These are phyloP conservation scores for Metschnikowia picachoensis DNA, from an alignment of 805 yeast genomes.

Conservation along the genomic window DNA sequence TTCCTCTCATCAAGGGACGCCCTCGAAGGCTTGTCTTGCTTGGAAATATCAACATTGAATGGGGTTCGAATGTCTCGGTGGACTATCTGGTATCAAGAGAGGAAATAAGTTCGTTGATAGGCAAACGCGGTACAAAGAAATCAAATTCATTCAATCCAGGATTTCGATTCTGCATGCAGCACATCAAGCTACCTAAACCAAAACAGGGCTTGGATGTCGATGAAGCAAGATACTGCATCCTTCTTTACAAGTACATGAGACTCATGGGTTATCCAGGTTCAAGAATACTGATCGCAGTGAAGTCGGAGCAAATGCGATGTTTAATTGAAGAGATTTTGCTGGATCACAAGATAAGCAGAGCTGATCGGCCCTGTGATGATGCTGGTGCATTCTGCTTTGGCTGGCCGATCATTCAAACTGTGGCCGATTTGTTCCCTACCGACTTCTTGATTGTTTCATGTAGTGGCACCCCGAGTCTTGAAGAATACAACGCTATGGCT, in stretches of 20 bases:
- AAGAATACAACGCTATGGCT: slow-evolving; percentile 4
- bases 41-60: neutral
- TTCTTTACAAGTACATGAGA: slow-evolving; percentile 44
- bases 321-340: slow-evolving; percentile 40
- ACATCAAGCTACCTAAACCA: slow-evolving; percentile 9
- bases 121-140: neutral
- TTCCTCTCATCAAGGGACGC: neutral
- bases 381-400: slow-evolving; percentile 2
- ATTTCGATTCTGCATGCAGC: slow-evolving; percentile 7
- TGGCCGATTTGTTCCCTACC: neutral
- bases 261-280: slow-evolving; percentile 38
- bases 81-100: neutral
- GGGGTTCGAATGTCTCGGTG: neutral
- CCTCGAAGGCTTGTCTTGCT: neutral
- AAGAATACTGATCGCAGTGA: slow-evolving; percentile 39
- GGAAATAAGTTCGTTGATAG: neutral
- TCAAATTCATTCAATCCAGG: slow-evolving; percentile 6
- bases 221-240: slow-evolving; percentile 46
- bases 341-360: slow-evolving; percentile 21
- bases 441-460: slow-evolving; percentile 13
- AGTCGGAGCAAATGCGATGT: slow-evolving; percentile 37
- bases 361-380: slow-evolving; percentile 2
- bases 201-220: slow-evolving; percentile 11
- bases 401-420: slow-evolving; percentile 11
- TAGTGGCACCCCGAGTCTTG: slow-evolving; percentile 3